Conservation (phyloP, 345 rosid species). For the Citrus sp. region DNA sequence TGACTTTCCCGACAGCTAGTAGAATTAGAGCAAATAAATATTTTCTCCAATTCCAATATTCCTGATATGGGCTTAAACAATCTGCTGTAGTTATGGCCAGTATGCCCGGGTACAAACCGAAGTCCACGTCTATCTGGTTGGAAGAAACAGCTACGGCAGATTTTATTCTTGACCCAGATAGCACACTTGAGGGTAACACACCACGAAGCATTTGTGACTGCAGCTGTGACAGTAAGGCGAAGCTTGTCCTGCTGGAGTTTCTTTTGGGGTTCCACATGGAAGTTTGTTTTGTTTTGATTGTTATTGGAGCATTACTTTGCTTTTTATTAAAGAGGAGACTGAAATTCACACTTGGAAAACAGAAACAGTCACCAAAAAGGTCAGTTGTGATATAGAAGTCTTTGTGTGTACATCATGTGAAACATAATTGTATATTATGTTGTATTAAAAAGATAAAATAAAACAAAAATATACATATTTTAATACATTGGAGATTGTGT, state of each 20-base stretch:
- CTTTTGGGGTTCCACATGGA: constrained; percentile 45
- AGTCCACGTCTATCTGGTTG: constrained; percentile 57
- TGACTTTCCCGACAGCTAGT: neutral
- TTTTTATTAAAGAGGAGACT: constrained; percentile 49
- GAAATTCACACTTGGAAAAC: constrained; percentile 45
- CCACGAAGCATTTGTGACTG: constrained; percentile 44
- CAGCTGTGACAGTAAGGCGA: constrained; percentile 22
- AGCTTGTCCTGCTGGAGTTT: constrained; percentile 20
- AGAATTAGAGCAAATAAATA: neutral
- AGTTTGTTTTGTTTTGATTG: constrained; percentile 39
- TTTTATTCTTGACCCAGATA: constrained; percentile 78
- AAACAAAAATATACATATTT: neutral
- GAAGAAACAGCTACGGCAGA: constrained; percentile 63
- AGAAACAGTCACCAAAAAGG: constrained; percentile 40
- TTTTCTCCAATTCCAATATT: neutral
- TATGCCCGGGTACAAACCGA: constrained; percentile 69
- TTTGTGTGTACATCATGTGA: neutral
- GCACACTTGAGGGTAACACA: constrained; percentile 19
- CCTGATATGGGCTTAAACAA: neutral
- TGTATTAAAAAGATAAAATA: neutral
- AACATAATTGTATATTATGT: neutral
- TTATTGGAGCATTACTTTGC: constrained; percentile 49
- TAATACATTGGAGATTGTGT: too few species aligned
- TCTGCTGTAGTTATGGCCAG: constrained; percentile 54
- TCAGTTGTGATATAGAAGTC: constrained; percentile 21